Percentiles rank a stretch among this genome's conserved stretches.
These are phyloP conservation scores for Skeletonema marinoi DNA, from an alignment of 108 stramenopile species.

Conservation along the genomic window DNA sequence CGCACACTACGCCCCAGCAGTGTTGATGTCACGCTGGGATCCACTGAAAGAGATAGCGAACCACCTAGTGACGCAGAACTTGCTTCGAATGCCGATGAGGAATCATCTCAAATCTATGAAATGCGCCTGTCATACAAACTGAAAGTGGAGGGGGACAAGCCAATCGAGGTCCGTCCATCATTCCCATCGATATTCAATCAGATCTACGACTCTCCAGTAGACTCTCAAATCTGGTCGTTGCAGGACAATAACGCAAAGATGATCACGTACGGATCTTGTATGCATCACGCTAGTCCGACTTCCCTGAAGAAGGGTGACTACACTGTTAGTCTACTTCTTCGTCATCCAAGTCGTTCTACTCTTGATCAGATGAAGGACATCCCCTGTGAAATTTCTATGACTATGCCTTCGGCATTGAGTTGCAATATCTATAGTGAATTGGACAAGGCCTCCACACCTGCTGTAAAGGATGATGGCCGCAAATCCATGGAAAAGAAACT, in stretches of 20 bases:
- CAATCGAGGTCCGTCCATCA: conserved; percentile 29
- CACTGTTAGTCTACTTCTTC: conserved; percentile 26
- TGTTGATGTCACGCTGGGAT: conserved; percentile 23
- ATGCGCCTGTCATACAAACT: conserved; percentile 35
- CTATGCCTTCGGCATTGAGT: conserved; percentile 11
- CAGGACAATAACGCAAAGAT: conserved; percentile 34
- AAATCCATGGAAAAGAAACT: conserved; percentile 3
- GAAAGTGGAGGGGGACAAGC: conserved; percentile 32
- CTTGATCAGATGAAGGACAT: conserved; percentile 48
- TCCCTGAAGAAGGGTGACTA: conserved; percentile 47
- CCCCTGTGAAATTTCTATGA: conserved; percentile 27
- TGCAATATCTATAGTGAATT: conserved; percentile 34
- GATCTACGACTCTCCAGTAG: conserved; percentile 49
- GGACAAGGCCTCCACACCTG: conserved; percentile 42
- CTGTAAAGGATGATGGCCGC: conserved; percentile 17
- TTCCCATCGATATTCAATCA: conserved; percentile 38
- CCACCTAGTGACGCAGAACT: conserved; percentile 44
- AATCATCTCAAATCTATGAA: conserved; percentile 37
- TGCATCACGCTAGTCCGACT: conserved; percentile 34
- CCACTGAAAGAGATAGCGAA: conserved; percentile 23
- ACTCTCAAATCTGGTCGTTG: conserved; percentile 47
- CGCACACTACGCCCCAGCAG: conserved; percentile 38
- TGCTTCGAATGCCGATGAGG: conserved; percentile 11
- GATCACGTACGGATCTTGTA: conserved; percentile 34
- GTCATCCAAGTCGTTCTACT: conserved; percentile 39